Conservation (phyloP, 257 asterid genomes). For the Nicotiana sylvestris region DNA sequence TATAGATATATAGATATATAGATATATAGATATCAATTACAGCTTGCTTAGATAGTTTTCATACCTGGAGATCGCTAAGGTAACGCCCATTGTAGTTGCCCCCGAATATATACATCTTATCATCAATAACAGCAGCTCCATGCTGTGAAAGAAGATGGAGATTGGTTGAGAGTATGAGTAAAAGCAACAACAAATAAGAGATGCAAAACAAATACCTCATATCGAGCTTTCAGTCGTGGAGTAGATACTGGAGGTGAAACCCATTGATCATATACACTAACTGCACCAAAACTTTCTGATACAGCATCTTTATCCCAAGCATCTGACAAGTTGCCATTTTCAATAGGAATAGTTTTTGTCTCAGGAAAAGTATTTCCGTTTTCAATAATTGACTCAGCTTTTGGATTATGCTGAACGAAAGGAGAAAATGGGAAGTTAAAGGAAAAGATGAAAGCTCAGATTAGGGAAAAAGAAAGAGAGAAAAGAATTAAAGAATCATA, state of each 20-base stretch:
- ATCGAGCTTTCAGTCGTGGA: slow-evolving; percentile 64
- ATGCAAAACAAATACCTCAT: slow-evolving; percentile 49
- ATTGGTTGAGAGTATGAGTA: not conserved
- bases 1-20: too few relatives aligned
- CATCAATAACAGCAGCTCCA: slow-evolving; percentile 85
- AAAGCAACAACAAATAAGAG: slow-evolving; percentile 4
- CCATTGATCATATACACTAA: slow-evolving; percentile 86
- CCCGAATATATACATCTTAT: slow-evolving; percentile 89
- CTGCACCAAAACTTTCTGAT: slow-evolving; percentile 55
- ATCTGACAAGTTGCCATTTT: slow-evolving; percentile 59
- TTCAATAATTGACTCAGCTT: slow-evolving; percentile 42
- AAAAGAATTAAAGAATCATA: slow-evolving; percentile 8
- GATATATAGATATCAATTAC: too few relatives aligned
- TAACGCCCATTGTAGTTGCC: slow-evolving; percentile 97
- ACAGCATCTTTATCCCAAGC: slow-evolving; percentile 76
- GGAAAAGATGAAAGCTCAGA: not conserved
- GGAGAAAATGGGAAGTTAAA: slow-evolving; percentile 13
- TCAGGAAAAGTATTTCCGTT: slow-evolving; percentile 48
- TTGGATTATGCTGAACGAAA: slow-evolving; percentile 51
- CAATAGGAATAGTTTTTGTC: slow-evolving; percentile 61
- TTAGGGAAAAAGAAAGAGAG: not conserved
- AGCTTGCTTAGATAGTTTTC: not conserved
- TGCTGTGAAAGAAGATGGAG: slow-evolving; percentile 47
- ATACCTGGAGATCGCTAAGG: slow-evolving; percentile 93
- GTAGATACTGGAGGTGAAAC: slow-evolving; percentile 76